phyloP scores from a whole-genome alignment of 1,139 yeast genomes.

The Kodamaea ohmeri region DNA sequence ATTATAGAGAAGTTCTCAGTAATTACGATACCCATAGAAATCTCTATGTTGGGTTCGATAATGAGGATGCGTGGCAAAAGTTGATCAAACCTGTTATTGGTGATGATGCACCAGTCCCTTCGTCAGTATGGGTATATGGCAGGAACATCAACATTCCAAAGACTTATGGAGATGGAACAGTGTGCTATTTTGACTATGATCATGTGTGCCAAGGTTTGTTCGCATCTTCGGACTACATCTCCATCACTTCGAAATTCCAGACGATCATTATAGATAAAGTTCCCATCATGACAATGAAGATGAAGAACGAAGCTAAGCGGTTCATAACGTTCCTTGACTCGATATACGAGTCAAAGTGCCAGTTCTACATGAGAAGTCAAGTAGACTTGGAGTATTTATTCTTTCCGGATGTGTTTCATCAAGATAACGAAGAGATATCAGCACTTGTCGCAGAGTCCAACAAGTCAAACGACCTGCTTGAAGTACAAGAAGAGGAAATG shows the following conservation, averaged over 20 bases:
- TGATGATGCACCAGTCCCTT: slow-evolving; percentile 23
- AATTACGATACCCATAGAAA: slow-evolving; percentile 23
- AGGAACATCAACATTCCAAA: slow-evolving; percentile 48
- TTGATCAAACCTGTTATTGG: slow-evolving; percentile 12
- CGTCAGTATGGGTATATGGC: slow-evolving; percentile 52
- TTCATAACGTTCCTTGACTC: slow-evolving; percentile 69
- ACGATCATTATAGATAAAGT: slow-evolving; percentile 59
- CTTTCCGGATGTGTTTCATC: slow-evolving; percentile 47
- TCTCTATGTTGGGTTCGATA: slow-evolving; percentile 37
- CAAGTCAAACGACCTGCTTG: slow-evolving; percentile 27
- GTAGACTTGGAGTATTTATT: slow-evolving; percentile 52
- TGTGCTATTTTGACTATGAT: slow-evolving; percentile 51
- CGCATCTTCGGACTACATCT: slow-evolving; percentile 69
- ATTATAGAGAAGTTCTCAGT: slow-evolving; percentile 49
- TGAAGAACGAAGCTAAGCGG: slow-evolving; percentile 67
- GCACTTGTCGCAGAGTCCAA: slow-evolving; percentile 15
- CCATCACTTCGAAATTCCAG: slow-evolving; percentile 58
- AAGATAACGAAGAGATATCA: slow-evolving; percentile 7
- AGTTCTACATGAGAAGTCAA: slow-evolving; percentile 50
- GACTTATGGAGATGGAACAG: slow-evolving; percentile 32
- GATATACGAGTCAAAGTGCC: slow-evolving; percentile 64
- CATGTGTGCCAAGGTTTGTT: slow-evolving; percentile 57
- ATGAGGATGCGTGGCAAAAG: slow-evolving; percentile 19
- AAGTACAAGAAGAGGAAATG: slow-evolving; percentile 68
- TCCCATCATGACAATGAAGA: slow-evolving; percentile 55